Evolutionary conservation across 306 rosid genomes (phyloP).

Genomic region (Ormosia emarginata): DNA sequence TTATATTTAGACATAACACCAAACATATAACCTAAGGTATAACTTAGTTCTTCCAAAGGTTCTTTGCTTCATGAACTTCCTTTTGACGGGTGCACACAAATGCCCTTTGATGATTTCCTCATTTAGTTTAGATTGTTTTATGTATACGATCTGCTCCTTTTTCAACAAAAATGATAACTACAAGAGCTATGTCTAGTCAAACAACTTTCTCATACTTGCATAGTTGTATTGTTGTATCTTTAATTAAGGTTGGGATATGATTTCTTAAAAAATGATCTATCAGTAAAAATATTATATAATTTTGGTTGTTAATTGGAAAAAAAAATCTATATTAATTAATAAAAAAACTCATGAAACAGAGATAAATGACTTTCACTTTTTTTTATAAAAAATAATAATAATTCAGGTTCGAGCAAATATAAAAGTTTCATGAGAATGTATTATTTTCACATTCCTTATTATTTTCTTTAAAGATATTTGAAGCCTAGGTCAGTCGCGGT

Average conservation of each 20-base stretch:
- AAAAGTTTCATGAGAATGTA: neutral
- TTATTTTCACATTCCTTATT: too few species aligned
- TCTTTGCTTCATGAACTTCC: conserved; percentile 18
- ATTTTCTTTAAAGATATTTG: too few species aligned
- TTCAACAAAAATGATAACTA: conserved; percentile 20
- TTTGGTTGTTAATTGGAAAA: neutral
- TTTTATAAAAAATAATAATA: too few species aligned
- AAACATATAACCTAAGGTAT: neutral
- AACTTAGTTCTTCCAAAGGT: conserved; percentile 13
- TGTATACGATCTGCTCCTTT: neutral
- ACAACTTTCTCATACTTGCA: neutral
- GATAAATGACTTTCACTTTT: neutral
- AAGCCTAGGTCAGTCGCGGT: too few species aligned
- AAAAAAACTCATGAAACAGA: neutral
- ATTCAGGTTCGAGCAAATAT: neutral
- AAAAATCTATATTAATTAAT: neutral
- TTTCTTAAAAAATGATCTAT: neutral
- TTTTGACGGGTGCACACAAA: conserved; percentile 20
- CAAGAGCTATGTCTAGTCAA: neutral
- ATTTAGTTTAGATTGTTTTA: conserved; percentile 5
- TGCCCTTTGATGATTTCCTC: neutral
- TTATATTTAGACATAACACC: neutral
- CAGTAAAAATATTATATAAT: neutral
- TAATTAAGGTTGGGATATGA: neutral
- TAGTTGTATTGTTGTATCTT: neutral